Evolutionary conservation across 2,329 filamentous ascomycete species (phyloP).

Genomic region (Hymenoscyphus fraxineus): DNA sequence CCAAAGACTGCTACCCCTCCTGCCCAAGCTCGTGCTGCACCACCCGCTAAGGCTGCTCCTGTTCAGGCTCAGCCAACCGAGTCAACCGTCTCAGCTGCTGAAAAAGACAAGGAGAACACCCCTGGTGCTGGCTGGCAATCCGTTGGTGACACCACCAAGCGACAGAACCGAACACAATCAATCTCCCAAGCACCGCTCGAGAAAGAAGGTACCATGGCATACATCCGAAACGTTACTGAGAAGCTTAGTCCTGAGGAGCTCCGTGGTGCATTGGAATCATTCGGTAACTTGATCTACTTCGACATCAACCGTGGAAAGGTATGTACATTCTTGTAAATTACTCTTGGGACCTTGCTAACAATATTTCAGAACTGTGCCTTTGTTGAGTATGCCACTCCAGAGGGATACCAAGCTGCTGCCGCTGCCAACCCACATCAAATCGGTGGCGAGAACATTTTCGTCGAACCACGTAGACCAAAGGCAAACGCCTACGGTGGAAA

Average conservation of each 20-base stretch:
- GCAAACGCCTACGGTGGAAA: conserved; percentile 65
- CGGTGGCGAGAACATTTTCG: conserved; percentile 74
- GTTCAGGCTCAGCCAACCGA: conserved; percentile 45
- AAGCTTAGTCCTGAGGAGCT: conserved; percentile 76
- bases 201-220: conserved; percentile 75
- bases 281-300: conserved; percentile 68
- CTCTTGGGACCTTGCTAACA: conserved; percentile 15
- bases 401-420: conserved; percentile 79
- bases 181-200: conserved; percentile 55
- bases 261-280: conserved; percentile 65
- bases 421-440: conserved; percentile 82
- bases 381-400: conserved; percentile 80
- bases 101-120: conserved; percentile 33
- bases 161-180: conserved; percentile 71
- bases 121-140: conserved; percentile 76
- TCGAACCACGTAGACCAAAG: conserved; percentile 86
- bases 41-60: conserved; percentile 34
- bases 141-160: conserved; percentile 75
- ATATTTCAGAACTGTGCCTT: conserved; percentile 82
- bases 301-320: conserved; percentile 85
- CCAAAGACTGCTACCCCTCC: conserved; percentile 56
- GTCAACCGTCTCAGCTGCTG: conserved; percentile 40
- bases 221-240: conserved; percentile 93
- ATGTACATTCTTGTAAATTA: conserved; percentile 43
- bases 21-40: conserved; percentile 50